Evolutionary conservation across 768 basidiomycete species (phyloP), one percentile per base, ranked within the genome.

Genomic region (Clitopilus passeckerianus): DNA sequence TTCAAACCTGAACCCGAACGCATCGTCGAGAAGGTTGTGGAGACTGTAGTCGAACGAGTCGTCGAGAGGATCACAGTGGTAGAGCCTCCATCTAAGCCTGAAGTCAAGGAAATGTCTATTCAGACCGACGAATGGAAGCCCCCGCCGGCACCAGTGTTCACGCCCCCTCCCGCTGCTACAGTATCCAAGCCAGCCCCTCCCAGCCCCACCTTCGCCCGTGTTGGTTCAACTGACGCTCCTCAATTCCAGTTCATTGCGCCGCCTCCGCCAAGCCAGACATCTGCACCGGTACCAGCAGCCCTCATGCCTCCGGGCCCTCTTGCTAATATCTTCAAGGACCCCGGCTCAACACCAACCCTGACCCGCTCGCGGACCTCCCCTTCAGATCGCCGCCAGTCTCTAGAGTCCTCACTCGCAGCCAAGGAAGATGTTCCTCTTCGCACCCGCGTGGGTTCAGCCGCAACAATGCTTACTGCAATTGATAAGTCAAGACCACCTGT

Each of bases 401-500:
- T 91, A 54, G 90, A 93, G 66, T 90, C 89, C 18, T 77, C 81
- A 22, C 70, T 86, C 37, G 85, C 87, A 1, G 76, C 82, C 1
- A 74, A 75, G 34, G 68, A 74, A 61, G 70, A 77, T 20, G 56
- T 59, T 18, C 60, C 71, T 6, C 64, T 63, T 52, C 83, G 87
- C 33, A 77, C 86, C n/a, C 83, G 87, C 44, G 83, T 84, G n/a
- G 77, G 84, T 18, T 86, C 87, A n/a, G 78, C 74, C 65, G 72
- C 71, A 33, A 66, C 72, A n/a, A 74, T 78, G 22, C 74, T 82
- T 24, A 74, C 79, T 9, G 71, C 79, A 5, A 80, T 87, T 27
- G 90, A 91, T 75, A 93, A 89, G 75, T 83, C 89, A 16, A 85
- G 84, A 57, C 94, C 93, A 52, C 92, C 93, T 0, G 92, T 86